Evolutionary conservation across 106 monocot species (phyloP).

Genomic region (Dioscorea dumetorum): DNA sequence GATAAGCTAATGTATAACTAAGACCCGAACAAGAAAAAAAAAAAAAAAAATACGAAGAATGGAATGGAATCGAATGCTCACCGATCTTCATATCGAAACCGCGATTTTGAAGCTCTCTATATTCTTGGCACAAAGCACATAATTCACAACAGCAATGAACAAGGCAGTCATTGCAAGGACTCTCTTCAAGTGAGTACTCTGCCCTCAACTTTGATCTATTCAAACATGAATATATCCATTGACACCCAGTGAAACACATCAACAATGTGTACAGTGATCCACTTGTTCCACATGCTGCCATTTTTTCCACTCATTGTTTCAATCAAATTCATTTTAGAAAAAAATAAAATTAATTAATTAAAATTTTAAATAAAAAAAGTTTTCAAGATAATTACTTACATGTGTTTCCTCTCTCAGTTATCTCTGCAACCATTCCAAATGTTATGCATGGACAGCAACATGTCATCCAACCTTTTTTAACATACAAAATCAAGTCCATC

Average conservation of each 20-base stretch:
- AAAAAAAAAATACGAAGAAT: background rate
- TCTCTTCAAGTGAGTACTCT: slow-evolving; percentile 33
- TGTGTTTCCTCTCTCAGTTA: slow-evolving; percentile 33
- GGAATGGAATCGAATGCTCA: background rate
- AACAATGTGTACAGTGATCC: slow-evolving; percentile 45
- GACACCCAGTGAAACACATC: slow-evolving; percentile 13
- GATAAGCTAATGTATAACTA: background rate
- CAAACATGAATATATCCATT: slow-evolving; percentile 50
- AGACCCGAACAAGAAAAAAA: background rate
- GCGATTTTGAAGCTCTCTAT: slow-evolving; percentile 54
- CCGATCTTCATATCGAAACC: slow-evolving; percentile 52
- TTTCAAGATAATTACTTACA: slow-evolving; percentile 17
- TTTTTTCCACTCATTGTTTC: background rate
- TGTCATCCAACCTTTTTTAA: slow-evolving; percentile 32
- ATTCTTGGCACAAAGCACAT: slow-evolving; percentile 68
- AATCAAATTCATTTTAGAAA: background rate
- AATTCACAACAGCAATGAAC: slow-evolving; percentile 54
- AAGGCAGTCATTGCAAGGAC: slow-evolving; percentile 53
- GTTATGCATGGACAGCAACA: slow-evolving; percentile 47
- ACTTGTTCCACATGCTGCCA: slow-evolving; percentile 45
- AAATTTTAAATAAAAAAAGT: background rate
- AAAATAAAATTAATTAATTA: background rate
- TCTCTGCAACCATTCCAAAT: slow-evolving; percentile 46
- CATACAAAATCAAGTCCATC: background rate
- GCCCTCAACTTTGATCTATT: slow-evolving; percentile 38